Percentiles rank a stretch among this genome's conserved stretches.
These are phyloP conservation scores for Fusarium multiceps DNA, from an alignment of 2,329 filamentous ascomycete genomes.

Conservation along the genomic window DNA sequence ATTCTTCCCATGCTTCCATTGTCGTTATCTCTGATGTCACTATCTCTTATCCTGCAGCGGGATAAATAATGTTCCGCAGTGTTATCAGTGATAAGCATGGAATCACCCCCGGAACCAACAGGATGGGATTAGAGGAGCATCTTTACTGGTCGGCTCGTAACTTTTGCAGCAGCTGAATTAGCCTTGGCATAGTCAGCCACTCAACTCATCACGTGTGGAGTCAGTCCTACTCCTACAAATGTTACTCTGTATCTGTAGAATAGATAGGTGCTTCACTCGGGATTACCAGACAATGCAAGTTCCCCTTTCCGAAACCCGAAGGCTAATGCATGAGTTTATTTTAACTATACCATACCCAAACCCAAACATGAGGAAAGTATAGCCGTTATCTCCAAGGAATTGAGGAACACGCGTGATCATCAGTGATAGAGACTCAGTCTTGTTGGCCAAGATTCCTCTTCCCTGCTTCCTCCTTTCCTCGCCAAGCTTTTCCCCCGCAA, in stretches of 20 bases:
- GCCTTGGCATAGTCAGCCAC: background rate
- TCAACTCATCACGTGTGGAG: background rate
- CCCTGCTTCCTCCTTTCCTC: background rate
- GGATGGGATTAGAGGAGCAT: no score
- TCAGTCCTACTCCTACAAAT: no score
- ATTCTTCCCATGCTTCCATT: no score
- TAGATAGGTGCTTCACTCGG: background rate
- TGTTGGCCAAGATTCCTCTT: background rate
- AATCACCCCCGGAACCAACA: background rate
- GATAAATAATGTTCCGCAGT: background rate
- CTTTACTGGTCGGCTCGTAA: background rate
- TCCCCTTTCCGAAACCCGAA: background rate
- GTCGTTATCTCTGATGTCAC: no score
- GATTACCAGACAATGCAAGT: no score
- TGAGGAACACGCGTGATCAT: background rate
- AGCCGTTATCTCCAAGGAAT: background rate
- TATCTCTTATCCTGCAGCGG: no score
- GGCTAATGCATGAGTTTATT: background rate
- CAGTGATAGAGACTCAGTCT: background rate
- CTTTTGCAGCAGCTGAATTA: background rate
- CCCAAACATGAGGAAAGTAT: background rate
- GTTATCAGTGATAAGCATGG: background rate
- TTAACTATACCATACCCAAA: background rate
- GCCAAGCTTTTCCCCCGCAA: background rate
- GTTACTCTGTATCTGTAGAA: no score